phyloP scores from a whole-genome alignment of 2,329 filamentous ascomycete genomes.

The Paecilomyces dactylethromorphus region DNA sequence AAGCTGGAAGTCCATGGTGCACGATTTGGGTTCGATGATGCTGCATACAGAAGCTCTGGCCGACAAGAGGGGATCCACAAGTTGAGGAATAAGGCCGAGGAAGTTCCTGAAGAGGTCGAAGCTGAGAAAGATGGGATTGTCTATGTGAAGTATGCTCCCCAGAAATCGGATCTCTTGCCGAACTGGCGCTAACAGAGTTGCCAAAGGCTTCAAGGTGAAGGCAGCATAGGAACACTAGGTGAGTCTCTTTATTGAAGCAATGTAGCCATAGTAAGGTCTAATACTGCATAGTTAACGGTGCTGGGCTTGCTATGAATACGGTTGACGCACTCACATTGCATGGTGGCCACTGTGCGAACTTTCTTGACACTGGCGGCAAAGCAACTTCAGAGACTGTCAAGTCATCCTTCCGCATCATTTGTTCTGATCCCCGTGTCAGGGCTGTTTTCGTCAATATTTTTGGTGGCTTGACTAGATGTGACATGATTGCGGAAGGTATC shows the following conservation, averaged over 20 bases:
- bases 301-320: constrained; percentile 60
- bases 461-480: constrained; percentile 63
- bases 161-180: not conserved
- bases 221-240: constrained; percentile 67
- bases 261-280: constrained; percentile 57
- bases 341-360: constrained; percentile 69
- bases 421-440: constrained; percentile 64
- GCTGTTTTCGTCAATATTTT: constrained; percentile 69
- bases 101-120: constrained; percentile 53
- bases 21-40: constrained; percentile 63
- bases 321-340: constrained; percentile 67
- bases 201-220: constrained; percentile 40
- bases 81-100: constrained; percentile 46
- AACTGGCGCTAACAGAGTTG: constrained; percentile 5
- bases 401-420: constrained; percentile 66
- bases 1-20: constrained; percentile 48
- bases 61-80: constrained; percentile 56
- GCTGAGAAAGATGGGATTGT: constrained; percentile 69
- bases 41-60: constrained; percentile 56
- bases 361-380: constrained; percentile 84
- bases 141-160: constrained; percentile 55
- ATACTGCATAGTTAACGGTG: constrained; percentile 53
- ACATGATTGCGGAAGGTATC: constrained; percentile 75
- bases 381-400: constrained; percentile 77
- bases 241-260: constrained; percentile 5